phyloP scores from a whole-genome alignment of 1,139 yeast species.

The Diutina catenulata region DNA sequence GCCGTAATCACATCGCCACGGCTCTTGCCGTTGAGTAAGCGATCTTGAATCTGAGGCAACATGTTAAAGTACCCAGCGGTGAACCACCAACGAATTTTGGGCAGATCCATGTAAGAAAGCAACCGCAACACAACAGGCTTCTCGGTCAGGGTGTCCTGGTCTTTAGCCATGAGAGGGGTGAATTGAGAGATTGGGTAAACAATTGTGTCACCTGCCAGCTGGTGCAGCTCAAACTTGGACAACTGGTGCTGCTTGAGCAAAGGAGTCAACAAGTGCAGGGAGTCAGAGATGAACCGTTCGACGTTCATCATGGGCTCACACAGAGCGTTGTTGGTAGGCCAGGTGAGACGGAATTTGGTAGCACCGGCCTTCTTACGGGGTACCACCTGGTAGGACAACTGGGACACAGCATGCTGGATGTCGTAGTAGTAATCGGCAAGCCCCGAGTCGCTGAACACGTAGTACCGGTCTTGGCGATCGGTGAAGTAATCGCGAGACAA shows the following conservation, averaged over 20 bases:
- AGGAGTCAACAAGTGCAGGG: slow-evolving; percentile 47
- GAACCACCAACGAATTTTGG: slow-evolving; percentile 63
- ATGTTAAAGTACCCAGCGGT: slow-evolving; percentile 97
- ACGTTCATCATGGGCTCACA: slow-evolving; percentile 61
- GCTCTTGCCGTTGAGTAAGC: slow-evolving; percentile 49
- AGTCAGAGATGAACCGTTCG: slow-evolving; percentile 43
- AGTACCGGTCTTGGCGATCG: slow-evolving; percentile 92
- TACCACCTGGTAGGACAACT: slow-evolving; percentile 57
- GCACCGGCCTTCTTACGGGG: slow-evolving; percentile 20
- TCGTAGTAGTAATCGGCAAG: slow-evolving; percentile 64
- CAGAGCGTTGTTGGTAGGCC: slow-evolving; percentile 70
- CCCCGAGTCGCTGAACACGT: slow-evolving; percentile 44
- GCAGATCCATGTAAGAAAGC: slow-evolving; percentile 45
- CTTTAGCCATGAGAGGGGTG: slow-evolving; percentile 60
- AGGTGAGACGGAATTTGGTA: slow-evolving; percentile 41
- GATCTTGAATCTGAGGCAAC: slow-evolving; percentile 60
- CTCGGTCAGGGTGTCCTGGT: slow-evolving; percentile 61
- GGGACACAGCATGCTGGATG: slow-evolving; percentile 55
- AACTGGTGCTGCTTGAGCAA: slow-evolving; percentile 36
- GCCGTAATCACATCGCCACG: slow-evolving; percentile 76
- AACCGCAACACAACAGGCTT: slow-evolving; percentile 55
- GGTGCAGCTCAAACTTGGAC: slow-evolving; percentile 22
- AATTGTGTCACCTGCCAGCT: slow-evolving; percentile 40
- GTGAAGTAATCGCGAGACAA: slow-evolving; percentile 85
- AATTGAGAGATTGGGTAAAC: slow-evolving; percentile 91